Evolutionary conservation across 2,329 filamentous ascomycete genomes (phyloP), one percentile per base, ranked within the genome.

Genomic region (Neofusicoccum umdonicola): DNA sequence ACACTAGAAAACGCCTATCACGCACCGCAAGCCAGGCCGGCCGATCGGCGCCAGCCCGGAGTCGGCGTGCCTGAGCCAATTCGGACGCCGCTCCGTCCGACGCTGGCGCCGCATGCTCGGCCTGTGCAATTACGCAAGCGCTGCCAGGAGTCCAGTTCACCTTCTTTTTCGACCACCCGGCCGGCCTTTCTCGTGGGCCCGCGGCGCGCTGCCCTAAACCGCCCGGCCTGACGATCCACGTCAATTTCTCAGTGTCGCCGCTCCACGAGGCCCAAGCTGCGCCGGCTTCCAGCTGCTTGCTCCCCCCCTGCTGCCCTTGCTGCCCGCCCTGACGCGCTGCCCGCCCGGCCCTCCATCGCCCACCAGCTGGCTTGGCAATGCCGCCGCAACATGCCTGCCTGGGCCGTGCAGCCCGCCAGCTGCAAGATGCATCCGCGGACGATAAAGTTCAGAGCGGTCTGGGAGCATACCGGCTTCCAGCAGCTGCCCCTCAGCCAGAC

Each of bases 341-440:
- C 22, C 17, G 12, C 12, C 37, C 7, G 13, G 17, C 35, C 7
- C 17, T 42, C 51, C 27, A 31, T 27, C 42, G 13, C 42, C 13
- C 4, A 22, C 13, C 52, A 57, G 37, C 52, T 57, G 37, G 37
- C 52, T 44, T 60, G 41, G 41, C 56, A 27, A 47, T 37, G 27
- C 41, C 61, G 48, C 61, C 61, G 61, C 41, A 45, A 37, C 27
- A 54, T 45, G 61, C 61, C 31, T 63, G 48, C 31, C 22, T 34
- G 61, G 51, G 37, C 61, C 61, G 61, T 63, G 61, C 61, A 47
- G 17, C 9, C 60, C 15, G 60, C 60, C 48, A 17, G 39, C 54
- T 57, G 54, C 56, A 19, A 60, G 22, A 47, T 60, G 56, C 31
- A 9, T 4, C 39, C 39, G 54, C 15, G 12, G 39, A 57, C 54